Conservation (phyloP, 495 filamentous ascomycete species). For the Penicillium pulvis region DNA sequence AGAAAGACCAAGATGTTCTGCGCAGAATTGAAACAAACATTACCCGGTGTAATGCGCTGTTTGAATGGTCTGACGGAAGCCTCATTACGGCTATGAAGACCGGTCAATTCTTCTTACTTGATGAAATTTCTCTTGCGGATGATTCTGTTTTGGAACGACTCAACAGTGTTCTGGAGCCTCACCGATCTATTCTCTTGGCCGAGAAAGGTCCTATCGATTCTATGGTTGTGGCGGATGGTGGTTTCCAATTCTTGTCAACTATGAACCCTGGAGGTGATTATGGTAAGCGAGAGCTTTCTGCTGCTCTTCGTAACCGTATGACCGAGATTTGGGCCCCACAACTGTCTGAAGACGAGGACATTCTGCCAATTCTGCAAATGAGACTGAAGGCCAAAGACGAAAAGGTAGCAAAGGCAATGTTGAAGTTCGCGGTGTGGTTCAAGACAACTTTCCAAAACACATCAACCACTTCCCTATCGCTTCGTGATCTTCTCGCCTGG, state of each 20-base stretch:
- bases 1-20: constrained; percentile 52
- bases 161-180: constrained; percentile 95
- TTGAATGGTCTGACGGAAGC: constrained; percentile 95
- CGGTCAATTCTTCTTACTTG: constrained; percentile 87
- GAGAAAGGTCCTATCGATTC: constrained; percentile 88
- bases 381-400: constrained; percentile 65
- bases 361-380: constrained; percentile 78
- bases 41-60: constrained; percentile 73
- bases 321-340: constrained; percentile 98
- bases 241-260: constrained; percentile 95
- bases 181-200: constrained; percentile 82
- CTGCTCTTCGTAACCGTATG: constrained; percentile 92
- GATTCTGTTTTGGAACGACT: constrained; percentile 96
- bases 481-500: constrained; percentile 90
- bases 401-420: constrained; percentile 55
- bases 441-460: constrained; percentile 73
- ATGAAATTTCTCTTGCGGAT: constrained; percentile 97
- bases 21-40: constrained; percentile 60
- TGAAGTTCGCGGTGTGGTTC: constrained; percentile 93
- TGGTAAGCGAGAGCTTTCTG: constrained; percentile 94
- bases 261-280: constrained; percentile 99
- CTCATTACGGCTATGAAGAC: constrained; percentile 93
- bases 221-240: constrained; percentile 71
- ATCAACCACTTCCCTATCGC: constrained; percentile 72
- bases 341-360: constrained; percentile 75